Base-by-base conservation (phyloP, 345 rosid species). In the Anacardium occidentale region DNA sequence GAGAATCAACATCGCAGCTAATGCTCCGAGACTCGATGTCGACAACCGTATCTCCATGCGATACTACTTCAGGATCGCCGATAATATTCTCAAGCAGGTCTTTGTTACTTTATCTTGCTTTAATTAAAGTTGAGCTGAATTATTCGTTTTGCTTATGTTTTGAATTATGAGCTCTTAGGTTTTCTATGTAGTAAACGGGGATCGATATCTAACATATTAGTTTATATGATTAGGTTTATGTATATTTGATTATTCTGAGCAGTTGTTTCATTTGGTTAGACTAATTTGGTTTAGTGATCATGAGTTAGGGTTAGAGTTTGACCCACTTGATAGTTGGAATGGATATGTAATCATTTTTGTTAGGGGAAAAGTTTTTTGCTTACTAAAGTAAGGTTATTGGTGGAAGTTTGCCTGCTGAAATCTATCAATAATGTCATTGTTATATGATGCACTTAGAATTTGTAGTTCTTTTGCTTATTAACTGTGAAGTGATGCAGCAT, bases 1-100 rank as follows among this genome's bases (percentile, higher is more conserved):
- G 71, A 78, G 74, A 54, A 86, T 92, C 74, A 86, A 92, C 84
- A 88, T 95, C 66, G 83, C 92, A 7, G 91, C 91, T 20, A 85
- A 81, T 74, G 87, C 98, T 34, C 92, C 78, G 77, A 83, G 85
- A 64, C 78, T 89, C 24, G 89, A 90, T 65, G 97, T 92, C 13
- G 99, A 95, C 42, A 85, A 95, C 82, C 89, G 91, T 59, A 90
- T 92, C 71, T 71, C 97, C 66, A 91, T 95, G 62, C 86, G 78
- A n/a, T 88, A 78, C 85, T 95, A 95, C 78, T 82, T 69, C 65
- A 88, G 99, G 76, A 92, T 95, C 84, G 96, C 99, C 10, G 92
- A 92, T 70, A 95, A 92, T 44, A 84, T 95, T 77, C 97, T 95
- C 77, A 92, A 81, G 80, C 97, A 95, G 97, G 99, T 94, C 15